phyloP scores from a whole-genome alignment of 805 yeast genomes.

The Lipomyces starkeyi region DNA sequence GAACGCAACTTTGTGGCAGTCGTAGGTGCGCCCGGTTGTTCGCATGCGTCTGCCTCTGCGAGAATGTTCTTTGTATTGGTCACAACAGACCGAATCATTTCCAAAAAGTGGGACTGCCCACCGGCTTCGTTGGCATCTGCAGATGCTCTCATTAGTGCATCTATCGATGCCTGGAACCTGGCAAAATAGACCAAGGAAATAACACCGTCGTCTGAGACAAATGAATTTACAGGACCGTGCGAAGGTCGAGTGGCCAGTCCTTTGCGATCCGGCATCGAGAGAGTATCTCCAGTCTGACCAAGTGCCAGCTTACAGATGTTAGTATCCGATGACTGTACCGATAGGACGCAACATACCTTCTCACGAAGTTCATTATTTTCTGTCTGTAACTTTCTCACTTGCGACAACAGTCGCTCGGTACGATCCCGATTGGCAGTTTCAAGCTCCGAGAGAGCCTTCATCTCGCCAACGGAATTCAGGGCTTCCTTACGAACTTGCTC shows the following conservation, averaged over 20 bases:
- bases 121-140: conserved; percentile 30
- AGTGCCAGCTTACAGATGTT: neutral
- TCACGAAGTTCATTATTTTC: conserved; percentile 43
- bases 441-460: conserved; percentile 47
- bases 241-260: neutral
- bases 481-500: conserved; percentile 50
- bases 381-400: conserved; percentile 43
- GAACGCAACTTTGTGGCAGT: conserved; percentile 12
- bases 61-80: conserved; percentile 43
- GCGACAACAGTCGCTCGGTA: conserved; percentile 37
- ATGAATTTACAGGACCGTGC: conserved; percentile 1
- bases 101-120: conserved; percentile 38
- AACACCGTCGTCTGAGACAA: conserved; percentile 40
- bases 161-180: conserved; percentile 45
- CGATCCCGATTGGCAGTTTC: conserved; percentile 31
- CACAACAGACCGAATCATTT: conserved; percentile 46
- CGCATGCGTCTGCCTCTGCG: conserved; percentile 20
- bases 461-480: conserved; percentile 46
- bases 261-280: conserved; percentile 3
- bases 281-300: neutral
- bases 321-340: neutral
- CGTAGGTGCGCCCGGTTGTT: conserved; percentile 4
- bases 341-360: neutral
- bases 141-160: conserved; percentile 45
- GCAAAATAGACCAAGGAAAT: conserved; percentile 41